These are phyloP conservation scores for Trichoderma gamsii DNA, from an alignment of 495 filamentous ascomycete genomes.

Conservation along the genomic window DNA sequence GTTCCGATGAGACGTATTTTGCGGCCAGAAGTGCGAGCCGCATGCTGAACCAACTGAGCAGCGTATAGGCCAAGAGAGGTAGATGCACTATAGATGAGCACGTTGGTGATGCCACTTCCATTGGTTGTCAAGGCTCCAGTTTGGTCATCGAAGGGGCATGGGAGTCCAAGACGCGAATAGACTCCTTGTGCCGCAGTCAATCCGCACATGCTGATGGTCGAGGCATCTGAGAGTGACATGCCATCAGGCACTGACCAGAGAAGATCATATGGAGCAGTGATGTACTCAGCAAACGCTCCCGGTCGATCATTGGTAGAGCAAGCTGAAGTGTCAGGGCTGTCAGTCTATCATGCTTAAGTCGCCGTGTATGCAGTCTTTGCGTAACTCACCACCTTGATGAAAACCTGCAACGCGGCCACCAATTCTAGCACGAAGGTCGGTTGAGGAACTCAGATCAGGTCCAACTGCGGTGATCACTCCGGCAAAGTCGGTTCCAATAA, in stretches of 20 bases:
- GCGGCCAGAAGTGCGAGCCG: conserved; percentile 19
- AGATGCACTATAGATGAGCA: conserved; percentile 39
- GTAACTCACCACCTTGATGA: conserved; percentile 20
- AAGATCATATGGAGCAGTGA: conserved; percentile 29
- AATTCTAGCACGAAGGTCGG: background rate
- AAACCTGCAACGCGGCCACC: conserved; percentile 14
- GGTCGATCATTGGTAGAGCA: conserved; percentile 33
- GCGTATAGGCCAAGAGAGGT: conserved; percentile 37
- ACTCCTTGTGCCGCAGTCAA: conserved; percentile 30
- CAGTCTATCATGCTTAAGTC: background rate
- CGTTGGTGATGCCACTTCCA: conserved; percentile 13
- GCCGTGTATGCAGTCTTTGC: background rate
- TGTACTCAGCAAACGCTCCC: conserved; percentile 40
- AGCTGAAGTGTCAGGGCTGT: conserved; percentile 19
- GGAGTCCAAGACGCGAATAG: conserved; percentile 29
- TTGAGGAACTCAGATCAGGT: background rate
- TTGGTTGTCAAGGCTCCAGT: background rate
- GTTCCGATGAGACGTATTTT: conserved; percentile 30
- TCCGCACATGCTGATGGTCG: conserved; percentile 26
- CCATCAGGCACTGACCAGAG: conserved; percentile 31
- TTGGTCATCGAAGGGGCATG: conserved; percentile 23
- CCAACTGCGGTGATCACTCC: conserved; percentile 31
- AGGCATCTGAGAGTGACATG: conserved; percentile 28
- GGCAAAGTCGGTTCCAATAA: conserved; percentile 41
- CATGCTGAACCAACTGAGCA: conserved; percentile 30